Conservation (phyloP, 1,284 basidiomycete species). For the Afroboletus lepidellus region DNA sequence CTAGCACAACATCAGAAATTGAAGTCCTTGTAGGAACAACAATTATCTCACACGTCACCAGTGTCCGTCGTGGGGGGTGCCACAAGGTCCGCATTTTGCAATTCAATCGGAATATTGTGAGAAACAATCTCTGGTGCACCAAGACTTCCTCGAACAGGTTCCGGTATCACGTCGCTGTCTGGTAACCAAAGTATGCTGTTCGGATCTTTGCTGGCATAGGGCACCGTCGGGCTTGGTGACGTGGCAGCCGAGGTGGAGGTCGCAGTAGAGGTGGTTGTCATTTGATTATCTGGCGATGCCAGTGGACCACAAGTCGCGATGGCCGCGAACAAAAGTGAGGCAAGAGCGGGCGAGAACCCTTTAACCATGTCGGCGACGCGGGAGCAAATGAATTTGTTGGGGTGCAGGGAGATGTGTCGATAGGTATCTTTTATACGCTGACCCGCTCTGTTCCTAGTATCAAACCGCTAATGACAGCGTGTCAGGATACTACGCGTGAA, state of each 20-base stretch:
- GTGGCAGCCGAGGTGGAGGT: conserved; percentile 11
- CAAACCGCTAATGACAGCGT: neutral
- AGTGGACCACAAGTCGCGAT: conserved; percentile 4
- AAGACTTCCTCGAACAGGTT: conserved; percentile 37
- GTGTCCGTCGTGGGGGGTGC: conserved; percentile 53
- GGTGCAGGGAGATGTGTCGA: neutral
- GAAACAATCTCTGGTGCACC: conserved; percentile 46
- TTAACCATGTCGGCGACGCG: conserved; percentile 4
- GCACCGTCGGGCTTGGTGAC: conserved; percentile 28
- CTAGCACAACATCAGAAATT: conserved; percentile 2
- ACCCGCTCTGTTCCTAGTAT: too few relatives aligned
- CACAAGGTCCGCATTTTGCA: conserved; percentile 47
- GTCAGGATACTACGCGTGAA: too few relatives aligned
- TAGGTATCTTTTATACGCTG: conserved; percentile 3
- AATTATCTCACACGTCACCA: conserved; percentile 34
- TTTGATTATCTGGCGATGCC: neutral
- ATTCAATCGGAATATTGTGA: conserved; percentile 44
- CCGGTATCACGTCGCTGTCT: conserved; percentile 21
- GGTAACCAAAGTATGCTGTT: conserved; percentile 31
- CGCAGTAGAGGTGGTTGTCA: conserved; percentile 3
- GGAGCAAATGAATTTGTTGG: neutral
- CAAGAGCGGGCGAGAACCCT: conserved; percentile 1
- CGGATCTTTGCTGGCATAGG: conserved; percentile 28
- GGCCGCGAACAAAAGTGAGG: conserved; percentile 3
- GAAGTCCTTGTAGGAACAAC: neutral